Evolutionary conservation across 208 protist genomes (phyloP).

Genomic region (Blastocrithidia nonstop): DNA sequence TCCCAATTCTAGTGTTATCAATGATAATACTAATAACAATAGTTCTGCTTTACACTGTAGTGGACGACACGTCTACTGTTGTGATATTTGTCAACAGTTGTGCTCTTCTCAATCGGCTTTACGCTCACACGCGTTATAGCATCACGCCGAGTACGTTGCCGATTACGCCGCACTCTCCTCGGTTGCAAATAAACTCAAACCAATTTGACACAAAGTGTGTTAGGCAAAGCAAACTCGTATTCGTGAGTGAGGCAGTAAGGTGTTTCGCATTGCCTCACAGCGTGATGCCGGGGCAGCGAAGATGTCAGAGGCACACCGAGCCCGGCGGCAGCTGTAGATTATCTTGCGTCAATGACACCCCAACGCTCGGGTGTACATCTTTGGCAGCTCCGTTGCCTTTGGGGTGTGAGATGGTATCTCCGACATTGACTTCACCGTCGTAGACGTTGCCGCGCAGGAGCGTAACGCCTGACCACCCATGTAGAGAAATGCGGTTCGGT

Average conservation of each 20-base stretch:
- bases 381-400: constrained; percentile 71
- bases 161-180: constrained; percentile 35
- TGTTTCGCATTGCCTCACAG: constrained; percentile 33
- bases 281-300: constrained; percentile 62
- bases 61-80: constrained; percentile 25
- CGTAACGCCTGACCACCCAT: constrained; percentile 55
- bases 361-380: constrained; percentile 61
- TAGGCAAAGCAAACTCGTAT: constrained; percentile 14
- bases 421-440: constrained; percentile 83
- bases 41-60: neutral
- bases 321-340: constrained; percentile 63
- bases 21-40: neutral
- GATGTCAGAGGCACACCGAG: constrained; percentile 64
- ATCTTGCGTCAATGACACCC: constrained; percentile 68
- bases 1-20: too few relatives aligned
- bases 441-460: constrained; percentile 54
- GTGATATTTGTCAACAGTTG: constrained; percentile 50
- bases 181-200: constrained; percentile 23
- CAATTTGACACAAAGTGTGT: constrained; percentile 24
- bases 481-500: constrained; percentile 69
- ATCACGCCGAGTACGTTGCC: constrained; percentile 21
- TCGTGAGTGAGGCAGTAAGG: constrained; percentile 23
- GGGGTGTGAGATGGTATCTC: constrained; percentile 75
- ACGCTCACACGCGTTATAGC: constrained; percentile 35
- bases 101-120: constrained; percentile 22